Evolutionary conservation across 768 basidiomycete species (phyloP).

Genomic region (Lactifluus pinguis): DNA sequence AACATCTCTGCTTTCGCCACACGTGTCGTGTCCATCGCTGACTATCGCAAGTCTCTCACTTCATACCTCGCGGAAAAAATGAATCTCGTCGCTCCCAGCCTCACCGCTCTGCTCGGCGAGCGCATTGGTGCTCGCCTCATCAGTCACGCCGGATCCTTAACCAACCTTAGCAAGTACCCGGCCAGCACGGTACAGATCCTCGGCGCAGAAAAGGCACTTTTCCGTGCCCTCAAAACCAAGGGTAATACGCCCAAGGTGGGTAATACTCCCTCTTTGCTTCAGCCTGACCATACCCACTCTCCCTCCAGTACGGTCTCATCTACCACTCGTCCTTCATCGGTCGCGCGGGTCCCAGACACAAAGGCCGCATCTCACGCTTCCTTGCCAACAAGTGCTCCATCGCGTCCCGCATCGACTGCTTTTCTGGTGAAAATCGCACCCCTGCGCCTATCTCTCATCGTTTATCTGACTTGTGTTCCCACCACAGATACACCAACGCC

Average conservation of each 20-base stretch:
- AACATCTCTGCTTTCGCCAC: slow-evolving; percentile 90
- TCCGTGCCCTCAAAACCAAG: slow-evolving; percentile 96
- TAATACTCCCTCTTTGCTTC: background rate
- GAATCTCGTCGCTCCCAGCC: slow-evolving; percentile 91
- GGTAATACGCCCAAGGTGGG: slow-evolving; percentile 93
- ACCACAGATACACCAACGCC: slow-evolving; percentile 73
- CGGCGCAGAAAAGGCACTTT: slow-evolving; percentile 96
- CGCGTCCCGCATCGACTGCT: slow-evolving; percentile 94
- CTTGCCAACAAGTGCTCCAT: slow-evolving; percentile 98
- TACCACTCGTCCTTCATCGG: slow-evolving; percentile 97
- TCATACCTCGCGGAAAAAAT: slow-evolving; percentile 92
- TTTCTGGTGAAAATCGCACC: slow-evolving; percentile 43
- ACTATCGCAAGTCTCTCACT: slow-evolving; percentile 87
- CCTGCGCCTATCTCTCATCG: background rate
- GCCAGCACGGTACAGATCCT: slow-evolving; percentile 97
- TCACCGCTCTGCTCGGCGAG: slow-evolving; percentile 86
- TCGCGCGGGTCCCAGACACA: slow-evolving; percentile 87
- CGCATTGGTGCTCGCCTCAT: slow-evolving; percentile 88
- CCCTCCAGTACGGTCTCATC: slow-evolving; percentile 80
- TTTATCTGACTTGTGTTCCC: background rate
- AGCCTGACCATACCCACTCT: background rate
- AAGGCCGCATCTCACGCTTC: slow-evolving; percentile 98
- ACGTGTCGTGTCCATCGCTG: slow-evolving; percentile 84
- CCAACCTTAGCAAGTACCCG: slow-evolving; percentile 96
- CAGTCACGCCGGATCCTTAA: slow-evolving; percentile 93